Evolutionary conservation across 2,329 filamentous ascomycete species (phyloP), one percentile per base, ranked within the genome.

Genomic region (Neopestalotiopsis clavispora): DNA sequence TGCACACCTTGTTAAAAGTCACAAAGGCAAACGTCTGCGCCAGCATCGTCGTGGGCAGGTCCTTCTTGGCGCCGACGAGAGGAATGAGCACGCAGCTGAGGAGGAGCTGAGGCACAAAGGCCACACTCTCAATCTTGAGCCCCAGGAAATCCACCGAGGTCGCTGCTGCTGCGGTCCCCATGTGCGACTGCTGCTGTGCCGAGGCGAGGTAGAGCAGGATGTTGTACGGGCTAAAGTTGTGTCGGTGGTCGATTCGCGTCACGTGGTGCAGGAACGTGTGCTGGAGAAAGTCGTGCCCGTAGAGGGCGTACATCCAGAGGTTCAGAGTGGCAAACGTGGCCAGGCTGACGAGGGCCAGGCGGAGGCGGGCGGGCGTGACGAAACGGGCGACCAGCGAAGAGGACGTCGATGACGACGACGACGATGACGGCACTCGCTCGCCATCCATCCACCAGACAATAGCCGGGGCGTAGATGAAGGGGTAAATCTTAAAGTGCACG

Each of bases 401-500:
- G 75, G 80, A 5, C 38, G 71, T 72, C 79, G 57, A n/a, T 4
- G 68, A 9, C 13, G 56, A 14, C 4, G 56, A 30, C 1, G 45
- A 17, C 23, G 69, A 20, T 10, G 63, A 71, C 72, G 76, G 74
- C 69, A 87, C 79, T 32, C 78, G 80, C 71, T 87, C 85, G 2
- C 81, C 82, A 73, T 93, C 92, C 82, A 95, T 89, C 91, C 91
- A 95, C 91, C 92, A 94, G 4, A 94, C 80, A 57, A 96, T 91
- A 3, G 92, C 90, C 0, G 91, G 89, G 1, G 93, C 95, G 80
- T 99, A 99, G 70, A 99, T 94, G 80, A 98, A 97, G 0, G 96
- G 96, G 76, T 99, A 99, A 70, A 99, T 98, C 85, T 99, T 99
- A 83, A 99, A 97, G 81, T 99, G 96, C 32, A 98, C 95, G 1